Evolutionary conservation across 2,329 filamentous ascomycete genomes (phyloP).

Genomic region (Fusarium staphyleae): DNA sequence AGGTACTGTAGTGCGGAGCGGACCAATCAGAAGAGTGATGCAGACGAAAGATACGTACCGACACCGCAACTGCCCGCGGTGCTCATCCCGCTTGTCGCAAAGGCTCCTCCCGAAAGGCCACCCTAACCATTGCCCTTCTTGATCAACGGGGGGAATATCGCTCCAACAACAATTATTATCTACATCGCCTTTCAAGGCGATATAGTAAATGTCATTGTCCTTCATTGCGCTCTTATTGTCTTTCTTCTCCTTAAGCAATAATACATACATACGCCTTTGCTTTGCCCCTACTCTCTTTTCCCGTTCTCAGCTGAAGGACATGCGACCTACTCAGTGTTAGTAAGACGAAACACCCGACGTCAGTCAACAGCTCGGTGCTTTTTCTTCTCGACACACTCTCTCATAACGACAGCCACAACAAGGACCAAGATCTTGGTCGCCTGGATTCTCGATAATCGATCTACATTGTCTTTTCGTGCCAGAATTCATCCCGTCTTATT

Average conservation of each 20-base stretch:
- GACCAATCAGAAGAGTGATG: conserved; percentile 1
- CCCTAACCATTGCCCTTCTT: conserved; percentile 35
- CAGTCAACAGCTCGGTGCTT: conserved; percentile 31
- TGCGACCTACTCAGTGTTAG: conserved; percentile 34
- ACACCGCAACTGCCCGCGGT: conserved; percentile 31
- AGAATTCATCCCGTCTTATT: conserved; percentile 4
- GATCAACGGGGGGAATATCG: conserved; percentile 18
- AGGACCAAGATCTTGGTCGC: conserved; percentile 6
- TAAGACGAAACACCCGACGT: conserved; percentile 35
- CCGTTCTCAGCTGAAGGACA: conserved; percentile 20
- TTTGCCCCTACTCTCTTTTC: not conserved
- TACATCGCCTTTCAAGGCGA: conserved; percentile 2
- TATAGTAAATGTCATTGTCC: not conserved
- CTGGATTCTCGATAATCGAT: conserved; percentile 1
- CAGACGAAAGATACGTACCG: conserved; percentile 25
- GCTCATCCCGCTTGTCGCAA: conserved; percentile 18
- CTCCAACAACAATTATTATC: conserved; percentile 5
- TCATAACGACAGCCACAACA: conserved; percentile 19
- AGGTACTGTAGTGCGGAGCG: not conserved
- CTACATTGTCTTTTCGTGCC: conserved; percentile 2
- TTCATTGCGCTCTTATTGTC: not conserved
- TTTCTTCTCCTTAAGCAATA: not conserved
- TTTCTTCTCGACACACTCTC: conserved; percentile 18
- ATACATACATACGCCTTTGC: not conserved
- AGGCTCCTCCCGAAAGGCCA: conserved; percentile 30